Conservation (phyloP, 2,329 filamentous ascomycete species). For the Xenosphaeropsis pyriputrescens region DNA sequence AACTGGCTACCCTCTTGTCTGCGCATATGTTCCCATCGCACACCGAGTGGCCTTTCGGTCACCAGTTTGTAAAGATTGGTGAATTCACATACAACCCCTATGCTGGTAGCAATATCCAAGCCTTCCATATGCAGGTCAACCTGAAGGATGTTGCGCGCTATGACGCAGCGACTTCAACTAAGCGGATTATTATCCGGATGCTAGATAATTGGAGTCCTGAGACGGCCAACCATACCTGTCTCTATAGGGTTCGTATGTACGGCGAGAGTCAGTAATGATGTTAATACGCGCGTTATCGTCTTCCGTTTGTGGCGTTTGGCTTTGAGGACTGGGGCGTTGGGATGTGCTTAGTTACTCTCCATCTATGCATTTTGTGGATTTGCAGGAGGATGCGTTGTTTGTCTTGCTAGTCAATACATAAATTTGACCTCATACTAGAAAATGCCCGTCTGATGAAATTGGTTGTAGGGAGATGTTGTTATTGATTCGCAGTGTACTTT, state of each 20-base stretch:
- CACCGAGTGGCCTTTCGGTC: conserved; percentile 15
- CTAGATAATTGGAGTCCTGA: conserved; percentile 40
- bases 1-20: conserved; percentile 9
- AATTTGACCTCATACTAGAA: no score
- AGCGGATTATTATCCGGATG: conserved; percentile 37
- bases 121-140: conserved; percentile 36
- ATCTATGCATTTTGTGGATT: no score
- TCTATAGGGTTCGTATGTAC: conserved; percentile 48
- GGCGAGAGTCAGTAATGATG: conserved; percentile 27
- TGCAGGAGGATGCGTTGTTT: no score
- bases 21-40: conserved; percentile 4
- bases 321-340: no score
- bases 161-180: conserved; percentile 25
- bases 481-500: no score
- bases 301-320: no score
- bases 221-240: conserved; percentile 39
- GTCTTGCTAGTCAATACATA: no score
- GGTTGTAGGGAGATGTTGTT: no score
- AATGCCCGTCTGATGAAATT: no score
- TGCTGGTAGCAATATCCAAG: conserved; percentile 25
- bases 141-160: conserved; percentile 24
- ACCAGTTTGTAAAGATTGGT: conserved; percentile 39
- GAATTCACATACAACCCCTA: conserved; percentile 36
- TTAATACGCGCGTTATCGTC: no score
- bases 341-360: no score